phyloP scores from a whole-genome alignment of 1,139 yeast genomes.

The Hyphopichia burtonii region DNA sequence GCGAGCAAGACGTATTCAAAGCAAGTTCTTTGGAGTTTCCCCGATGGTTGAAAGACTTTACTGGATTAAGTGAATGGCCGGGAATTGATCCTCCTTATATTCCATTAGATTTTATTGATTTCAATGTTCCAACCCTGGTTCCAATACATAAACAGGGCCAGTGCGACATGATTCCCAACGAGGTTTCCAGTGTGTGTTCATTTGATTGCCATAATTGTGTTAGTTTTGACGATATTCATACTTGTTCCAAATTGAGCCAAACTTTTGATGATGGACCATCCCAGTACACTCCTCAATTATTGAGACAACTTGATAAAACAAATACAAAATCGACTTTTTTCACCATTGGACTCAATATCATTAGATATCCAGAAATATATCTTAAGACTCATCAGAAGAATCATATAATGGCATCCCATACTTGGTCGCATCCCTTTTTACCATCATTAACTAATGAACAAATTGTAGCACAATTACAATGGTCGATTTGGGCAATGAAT shows the following conservation, averaged over 20 bases:
- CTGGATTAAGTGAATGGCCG: constrained; percentile 81
- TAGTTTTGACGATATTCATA: constrained; percentile 70
- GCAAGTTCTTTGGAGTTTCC: constrained; percentile 57
- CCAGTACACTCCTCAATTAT: constrained; percentile 59
- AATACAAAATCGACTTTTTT: constrained; percentile 69
- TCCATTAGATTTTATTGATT: constrained; percentile 69
- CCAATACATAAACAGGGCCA: constrained; percentile 57
- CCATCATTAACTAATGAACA: constrained; percentile 78
- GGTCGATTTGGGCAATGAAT: constrained; percentile 99
- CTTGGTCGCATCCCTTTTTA: constrained; percentile 88
- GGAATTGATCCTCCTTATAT: constrained; percentile 83
- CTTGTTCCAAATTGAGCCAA: constrained; percentile 76
- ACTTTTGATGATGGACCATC: constrained; percentile 97
- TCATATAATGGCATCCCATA: constrained; percentile 83
- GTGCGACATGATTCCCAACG: constrained; percentile 50
- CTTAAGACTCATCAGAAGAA: constrained; percentile 55
- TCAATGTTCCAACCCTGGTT: constrained; percentile 41
- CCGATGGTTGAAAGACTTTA: constrained; percentile 69
- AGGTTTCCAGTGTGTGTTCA: constrained; percentile 54
- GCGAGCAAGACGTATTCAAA: too few species aligned
- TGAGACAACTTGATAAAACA: constrained; percentile 43
- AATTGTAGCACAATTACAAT: constrained; percentile 83
- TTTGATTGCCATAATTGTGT: constrained; percentile 85
- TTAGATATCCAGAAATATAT: constrained; percentile 74
- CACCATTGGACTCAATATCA: constrained; percentile 79